These are phyloP conservation scores for Oryza brachyantha DNA, from an alignment of 176 grass and related monocot genomes.

Conservation along the genomic window DNA sequence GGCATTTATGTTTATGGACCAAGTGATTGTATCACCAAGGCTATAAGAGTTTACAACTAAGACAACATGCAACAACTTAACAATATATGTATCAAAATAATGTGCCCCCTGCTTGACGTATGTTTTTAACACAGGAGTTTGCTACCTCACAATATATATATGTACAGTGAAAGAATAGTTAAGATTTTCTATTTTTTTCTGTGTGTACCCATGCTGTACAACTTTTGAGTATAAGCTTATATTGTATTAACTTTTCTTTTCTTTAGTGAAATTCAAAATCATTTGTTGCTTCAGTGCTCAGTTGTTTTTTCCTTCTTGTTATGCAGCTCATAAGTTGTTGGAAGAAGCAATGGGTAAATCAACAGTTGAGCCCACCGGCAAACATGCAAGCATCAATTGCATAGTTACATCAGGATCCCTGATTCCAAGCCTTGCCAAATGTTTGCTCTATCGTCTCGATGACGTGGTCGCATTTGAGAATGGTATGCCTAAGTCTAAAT, in stretches of 20 bases:
- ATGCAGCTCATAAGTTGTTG: conserved; percentile 65
- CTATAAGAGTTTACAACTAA: background rate
- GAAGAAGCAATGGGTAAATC: conserved; percentile 54
- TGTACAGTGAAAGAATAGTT: background rate
- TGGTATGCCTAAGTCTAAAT: conserved; percentile 34
- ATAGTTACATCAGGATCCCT: conserved; percentile 95
- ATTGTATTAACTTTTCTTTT: background rate
- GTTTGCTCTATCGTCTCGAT: conserved; percentile 82
- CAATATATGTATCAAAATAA: conserved; percentile 4
- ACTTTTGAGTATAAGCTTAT: background rate
- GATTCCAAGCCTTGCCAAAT: conserved; percentile 96
- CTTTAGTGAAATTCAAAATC: background rate
- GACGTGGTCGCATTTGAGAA: conserved; percentile 79
- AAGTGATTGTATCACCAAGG: conserved; percentile 1
- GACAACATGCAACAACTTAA: background rate
- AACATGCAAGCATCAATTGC: conserved; percentile 49
- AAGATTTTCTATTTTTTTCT: conserved; percentile 10
- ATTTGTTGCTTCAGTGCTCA: conserved; percentile 5
- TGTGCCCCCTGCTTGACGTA: background rate
- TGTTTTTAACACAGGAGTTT: background rate
- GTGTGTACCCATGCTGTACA: background rate
- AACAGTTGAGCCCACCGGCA: background rate
- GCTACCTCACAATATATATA: background rate
- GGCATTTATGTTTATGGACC: background rate
- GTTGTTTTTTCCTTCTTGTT: background rate